A percentile compares a stretch with the other conserved stretches of the same genome.
These are phyloP conservation scores for Lachnellula occidentalis DNA, from an alignment of 2,329 filamentous ascomycete genomes.

Conservation along the genomic window DNA sequence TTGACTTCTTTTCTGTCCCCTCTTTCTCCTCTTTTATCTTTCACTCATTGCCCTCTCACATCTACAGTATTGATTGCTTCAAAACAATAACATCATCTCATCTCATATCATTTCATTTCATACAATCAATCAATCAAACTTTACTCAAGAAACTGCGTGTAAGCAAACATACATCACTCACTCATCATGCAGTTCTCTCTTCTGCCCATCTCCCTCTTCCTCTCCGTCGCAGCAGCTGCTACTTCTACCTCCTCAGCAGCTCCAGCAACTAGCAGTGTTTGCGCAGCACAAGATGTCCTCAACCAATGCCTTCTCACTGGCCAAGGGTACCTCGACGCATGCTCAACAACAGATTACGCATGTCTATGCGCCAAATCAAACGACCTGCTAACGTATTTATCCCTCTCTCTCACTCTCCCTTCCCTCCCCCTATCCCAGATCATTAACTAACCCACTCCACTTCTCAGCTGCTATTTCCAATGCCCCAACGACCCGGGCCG, in stretches of 20 bases:
- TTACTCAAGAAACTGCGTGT: neutral
- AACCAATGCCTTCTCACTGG: constrained; percentile 35
- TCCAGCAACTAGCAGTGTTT: constrained; percentile 15
- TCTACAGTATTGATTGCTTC: neutral
- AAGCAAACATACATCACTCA: neutral
- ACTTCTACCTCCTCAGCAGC: constrained; percentile 17
- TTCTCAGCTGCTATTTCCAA: constrained; percentile 56
- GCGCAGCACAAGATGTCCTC: constrained; percentile 34
- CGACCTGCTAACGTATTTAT: constrained; percentile 44
- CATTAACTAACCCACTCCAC: constrained; percentile 5
- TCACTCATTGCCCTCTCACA: neutral
- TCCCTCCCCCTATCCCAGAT: neutral
- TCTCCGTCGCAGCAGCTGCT: constrained; percentile 27
- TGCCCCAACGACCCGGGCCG: constrained; percentile 45
- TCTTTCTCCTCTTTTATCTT: neutral
- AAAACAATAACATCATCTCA: neutral
- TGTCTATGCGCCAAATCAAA: constrained; percentile 54
- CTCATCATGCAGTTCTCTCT: constrained; percentile 15
- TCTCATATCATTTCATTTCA: too few relatives aligned
- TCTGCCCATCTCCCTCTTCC: constrained; percentile 23
- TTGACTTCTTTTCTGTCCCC: neutral
- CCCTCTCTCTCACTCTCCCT: constrained; percentile 1
- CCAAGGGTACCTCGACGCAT: constrained; percentile 31
- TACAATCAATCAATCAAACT: too few relatives aligned
- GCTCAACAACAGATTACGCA: constrained; percentile 31